These are phyloP conservation scores for Xanthoceras sorbifolium DNA, from an alignment of 345 rosid genomes.

Conservation along the genomic window DNA sequence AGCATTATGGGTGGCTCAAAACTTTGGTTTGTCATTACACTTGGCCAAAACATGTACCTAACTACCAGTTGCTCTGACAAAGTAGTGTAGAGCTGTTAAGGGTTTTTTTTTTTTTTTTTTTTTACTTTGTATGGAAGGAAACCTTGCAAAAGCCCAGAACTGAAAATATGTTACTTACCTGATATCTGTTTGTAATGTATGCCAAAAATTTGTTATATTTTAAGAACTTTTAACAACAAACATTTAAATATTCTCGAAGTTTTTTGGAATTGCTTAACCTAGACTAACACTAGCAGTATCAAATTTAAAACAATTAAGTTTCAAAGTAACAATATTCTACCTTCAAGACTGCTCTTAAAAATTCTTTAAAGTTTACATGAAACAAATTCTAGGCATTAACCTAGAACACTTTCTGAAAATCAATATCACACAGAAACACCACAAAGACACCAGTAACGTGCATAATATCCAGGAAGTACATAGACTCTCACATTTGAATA, in stretches of 20 bases:
- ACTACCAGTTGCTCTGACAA: not conserved
- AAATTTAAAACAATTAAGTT: not conserved
- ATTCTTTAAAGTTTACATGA: not conserved
- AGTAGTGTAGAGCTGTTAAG: too few species aligned
- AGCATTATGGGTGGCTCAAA: not conserved
- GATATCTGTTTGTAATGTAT: not conserved
- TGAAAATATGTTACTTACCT: not conserved
- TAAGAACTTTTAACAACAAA: not conserved
- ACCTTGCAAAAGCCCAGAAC: conserved; percentile 3
- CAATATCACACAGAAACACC: not conserved
- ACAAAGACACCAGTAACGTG: not conserved
- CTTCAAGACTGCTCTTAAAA: not conserved
- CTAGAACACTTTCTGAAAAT: not conserved
- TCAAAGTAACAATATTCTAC: not conserved
- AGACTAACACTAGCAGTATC: not conserved
- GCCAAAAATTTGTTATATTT: not conserved
- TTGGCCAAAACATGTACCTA: not conserved
- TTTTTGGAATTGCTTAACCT: not conserved
- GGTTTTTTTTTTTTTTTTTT: too few species aligned
- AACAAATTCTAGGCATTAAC: not conserved
- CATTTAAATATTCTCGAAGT: not conserved
- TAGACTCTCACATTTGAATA: not conserved
- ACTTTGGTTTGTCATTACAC: not conserved
- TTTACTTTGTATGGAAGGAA: not conserved
- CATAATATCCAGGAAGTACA: not conserved